These are phyloP conservation scores for Haplosporangium sp. DNA, from an alignment of 371 early-diverging fungal species.

Conservation along the genomic window DNA sequence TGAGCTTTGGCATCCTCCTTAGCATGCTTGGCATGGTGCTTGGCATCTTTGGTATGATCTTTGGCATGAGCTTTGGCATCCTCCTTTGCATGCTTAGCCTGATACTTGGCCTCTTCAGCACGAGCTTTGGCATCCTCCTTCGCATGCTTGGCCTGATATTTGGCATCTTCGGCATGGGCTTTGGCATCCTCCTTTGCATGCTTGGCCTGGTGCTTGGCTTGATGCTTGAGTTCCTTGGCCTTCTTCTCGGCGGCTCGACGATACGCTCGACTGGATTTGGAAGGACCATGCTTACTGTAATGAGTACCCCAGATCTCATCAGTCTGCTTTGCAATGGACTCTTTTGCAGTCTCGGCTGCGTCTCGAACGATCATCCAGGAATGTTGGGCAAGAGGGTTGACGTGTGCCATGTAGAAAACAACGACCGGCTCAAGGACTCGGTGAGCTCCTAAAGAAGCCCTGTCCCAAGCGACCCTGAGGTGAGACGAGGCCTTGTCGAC, in stretches of 20 bases:
- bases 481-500: constrained; percentile 42
- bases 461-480: constrained; percentile 31
- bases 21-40: neutral
- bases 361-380: constrained; percentile 15
- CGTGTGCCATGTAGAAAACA: constrained; percentile 27
- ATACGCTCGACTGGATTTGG: constrained; percentile 11
- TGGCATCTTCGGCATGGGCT: neutral
- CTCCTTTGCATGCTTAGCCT: neutral
- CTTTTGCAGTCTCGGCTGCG: constrained; percentile 17
- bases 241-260: constrained; percentile 14
- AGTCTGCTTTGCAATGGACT: constrained; percentile 18
- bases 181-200: constrained; percentile 7
- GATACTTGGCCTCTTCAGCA: constrained; percentile 2
- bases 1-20: neutral
- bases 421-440: constrained; percentile 13
- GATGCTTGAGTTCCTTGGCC: constrained; percentile 5
- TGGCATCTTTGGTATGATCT: neutral
- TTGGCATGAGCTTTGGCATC: neutral
- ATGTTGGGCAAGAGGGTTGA: constrained; percentile 40
- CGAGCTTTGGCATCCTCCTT: constrained; percentile 8
- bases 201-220: neutral
- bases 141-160: neutral
- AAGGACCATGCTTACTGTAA: constrained; percentile 26
- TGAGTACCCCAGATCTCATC: constrained; percentile 35
- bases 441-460: constrained; percentile 9